These are phyloP conservation scores for Ceratocystis cubensis DNA, from an alignment of 2,329 filamentous ascomycete species.

Conservation along the genomic window DNA sequence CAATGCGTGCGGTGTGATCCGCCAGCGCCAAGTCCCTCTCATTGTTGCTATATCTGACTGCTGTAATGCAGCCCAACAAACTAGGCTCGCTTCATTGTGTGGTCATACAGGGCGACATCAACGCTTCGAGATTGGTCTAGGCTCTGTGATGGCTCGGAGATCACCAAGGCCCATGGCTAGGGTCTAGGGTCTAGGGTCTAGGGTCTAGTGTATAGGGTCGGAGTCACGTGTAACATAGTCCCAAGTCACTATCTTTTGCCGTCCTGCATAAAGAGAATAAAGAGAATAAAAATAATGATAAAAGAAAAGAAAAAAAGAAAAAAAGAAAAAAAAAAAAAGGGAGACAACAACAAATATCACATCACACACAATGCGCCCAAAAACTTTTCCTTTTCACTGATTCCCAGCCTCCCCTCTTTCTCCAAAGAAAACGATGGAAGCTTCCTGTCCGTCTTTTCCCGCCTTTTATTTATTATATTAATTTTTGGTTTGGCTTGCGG, in stretches of 20 bases:
- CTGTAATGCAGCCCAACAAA: not conserved
- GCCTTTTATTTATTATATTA: not conserved
- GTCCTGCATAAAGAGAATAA: not conserved
- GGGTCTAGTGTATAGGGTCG: too few species aligned
- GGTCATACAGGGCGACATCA: not conserved
- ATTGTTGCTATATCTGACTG: not conserved
- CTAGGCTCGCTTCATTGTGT: not conserved
- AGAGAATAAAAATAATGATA: not conserved
- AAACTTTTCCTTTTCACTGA: constrained; percentile 2
- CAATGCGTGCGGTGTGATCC: not conserved
- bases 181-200: too few species aligned
- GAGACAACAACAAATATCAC: constrained; percentile 5
- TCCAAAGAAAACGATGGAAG: constrained; percentile 4
- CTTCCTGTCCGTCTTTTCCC: not conserved
- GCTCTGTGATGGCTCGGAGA: not conserved
- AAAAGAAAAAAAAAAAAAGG: not conserved
- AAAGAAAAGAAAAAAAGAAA: not conserved
- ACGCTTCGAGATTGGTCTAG: not conserved
- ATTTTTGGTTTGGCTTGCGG: not conserved
- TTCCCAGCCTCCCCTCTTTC: constrained; percentile 9
- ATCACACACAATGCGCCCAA: constrained; percentile 1
- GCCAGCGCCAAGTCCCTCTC: not conserved
- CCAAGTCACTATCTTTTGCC: too few species aligned
- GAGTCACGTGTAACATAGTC: too few species aligned
- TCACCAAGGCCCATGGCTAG: too few species aligned